Evolutionary conservation across 108 stramenopile species (phyloP), one percentile per base, ranked within the genome.

Genomic region (Aureococcus anophagefferens): DNA sequence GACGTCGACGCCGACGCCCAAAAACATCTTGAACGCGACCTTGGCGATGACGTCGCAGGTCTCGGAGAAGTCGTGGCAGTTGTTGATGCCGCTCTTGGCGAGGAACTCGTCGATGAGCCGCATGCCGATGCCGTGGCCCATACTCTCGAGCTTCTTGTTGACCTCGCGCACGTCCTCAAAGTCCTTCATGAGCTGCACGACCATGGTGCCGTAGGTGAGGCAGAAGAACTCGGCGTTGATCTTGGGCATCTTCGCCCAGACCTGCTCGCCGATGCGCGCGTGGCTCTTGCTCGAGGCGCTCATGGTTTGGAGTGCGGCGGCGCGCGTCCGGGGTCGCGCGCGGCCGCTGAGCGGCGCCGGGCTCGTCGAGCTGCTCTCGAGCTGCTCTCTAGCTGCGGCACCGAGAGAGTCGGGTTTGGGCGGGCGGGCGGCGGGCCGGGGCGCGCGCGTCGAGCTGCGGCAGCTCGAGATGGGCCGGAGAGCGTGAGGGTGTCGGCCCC

Each of bases 201-300:
- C 91, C 73, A 98, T 79, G 25, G 92, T 88, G 35, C 97, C 97
- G 79, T 98, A 98, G 28, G 97, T 98, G 44, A 98, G 74, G 34
- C 94, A 88, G 74, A 98, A 95, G 30, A 98, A 83, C 76, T 97
- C 96, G 37, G 94, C 94, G 76, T 97, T 97, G 66, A 87, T 86
- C 69, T 92, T 93, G 71, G 91, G 87, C 67, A 83, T 83, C 66
- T 90, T 88, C 28, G 79, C 64, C 93, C 93, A 94, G 16, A 92
- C 51, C 51, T 59, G 33, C 9, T 44, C 40, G 40, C 40, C 40
- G n/a, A n/a, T n/a, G n/a, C n/a, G n/a, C n/a, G n/a, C n/a, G n/a
- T n/a, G n/a, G n/a, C n/a, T n/a, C n/a, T n/a, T n/a, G n/a, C n/a
- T n/a, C n/a, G n/a, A n/a, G n/a, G n/a, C n/a, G n/a, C n/a, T n/a